Evolutionary conservation across 75 land plant species (phyloP), one percentile per base, ranked within the genome.

Genomic region (Pseudotsuga menziesii): DNA sequence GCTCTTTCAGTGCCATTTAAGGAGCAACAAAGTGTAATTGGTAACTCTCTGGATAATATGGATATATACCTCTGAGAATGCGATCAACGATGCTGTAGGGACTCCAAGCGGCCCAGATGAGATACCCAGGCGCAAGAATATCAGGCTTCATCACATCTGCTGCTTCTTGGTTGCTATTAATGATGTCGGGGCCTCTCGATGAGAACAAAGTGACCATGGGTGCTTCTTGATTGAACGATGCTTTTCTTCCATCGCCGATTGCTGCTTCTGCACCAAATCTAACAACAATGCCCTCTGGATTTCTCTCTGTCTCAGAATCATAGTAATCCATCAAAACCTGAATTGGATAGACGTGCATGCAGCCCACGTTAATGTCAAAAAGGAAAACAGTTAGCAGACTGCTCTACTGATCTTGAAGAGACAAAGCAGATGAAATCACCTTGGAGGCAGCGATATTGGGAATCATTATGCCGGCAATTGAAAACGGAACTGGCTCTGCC

Each of bases 71-170:
- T 17, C 66, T n/a, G 36, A 90, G 83, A 36, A 87, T 78, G 44
- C 88, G 89, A 20, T 90, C 83, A 3, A 66, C 73, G 62, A 56
- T 88, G 35, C 95, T 92, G 41, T 80, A 57, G 55, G 98, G 93
- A 57, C 91, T 92, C 98, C 98, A 95, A 39, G 98, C 98, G 26
- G 84, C 95, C 98, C 98, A 95, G 16, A 95, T 85, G 61, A 82
- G 76, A 61, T 86, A 82, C 3, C 98, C 98, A 0, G 98, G 98
- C 1, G 95, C 98, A 60, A 90, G 35, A 73, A 95, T 76, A 60
- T 95, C 94, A 13, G 98, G 98, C 83, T 95, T 95, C 35, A 95
- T 80, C 0, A 95, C 87, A 74, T 95, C 95, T 56, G 90, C 88
- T 27, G 85, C 83, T 12, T 69, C 83, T 58, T 79, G 80, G 41